These are phyloP conservation scores for Vaucheria bursata DNA, from an alignment of 352 stramenopile species.

Conservation along the genomic window DNA sequence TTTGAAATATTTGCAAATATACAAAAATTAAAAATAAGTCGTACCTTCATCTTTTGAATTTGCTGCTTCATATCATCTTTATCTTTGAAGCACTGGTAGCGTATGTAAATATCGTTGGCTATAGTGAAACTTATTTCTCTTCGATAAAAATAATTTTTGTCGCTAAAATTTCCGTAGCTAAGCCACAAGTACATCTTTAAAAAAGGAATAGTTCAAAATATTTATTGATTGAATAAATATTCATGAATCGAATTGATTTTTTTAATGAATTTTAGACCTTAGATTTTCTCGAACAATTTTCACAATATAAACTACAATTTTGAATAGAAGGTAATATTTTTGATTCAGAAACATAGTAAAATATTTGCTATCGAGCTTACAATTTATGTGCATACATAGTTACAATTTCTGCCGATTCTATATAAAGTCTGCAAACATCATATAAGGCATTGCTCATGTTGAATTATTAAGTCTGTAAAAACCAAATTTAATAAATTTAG, in stretches of 20 bases:
- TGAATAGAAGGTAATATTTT: no score
- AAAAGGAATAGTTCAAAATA: neutral
- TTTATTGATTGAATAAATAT: neutral
- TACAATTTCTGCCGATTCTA: no score
- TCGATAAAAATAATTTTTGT: slow-evolving; percentile 62
- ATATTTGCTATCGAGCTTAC: no score
- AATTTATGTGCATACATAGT: no score
- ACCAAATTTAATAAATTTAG: no score
- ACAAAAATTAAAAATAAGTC: neutral
- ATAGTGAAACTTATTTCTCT: slow-evolving; percentile 96
- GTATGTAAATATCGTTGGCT: slow-evolving; percentile 98
- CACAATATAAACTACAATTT: neutral
- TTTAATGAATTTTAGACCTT: neutral
- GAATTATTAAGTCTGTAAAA: no score
- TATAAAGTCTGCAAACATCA: no score
- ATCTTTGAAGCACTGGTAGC: slow-evolving; percentile 52
- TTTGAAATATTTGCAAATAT: no score
- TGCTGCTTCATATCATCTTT: slow-evolving; percentile 43
- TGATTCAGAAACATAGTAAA: no score
- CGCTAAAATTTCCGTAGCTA: slow-evolving; percentile 53
- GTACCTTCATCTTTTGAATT: slow-evolving; percentile 44
- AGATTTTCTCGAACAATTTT: neutral
- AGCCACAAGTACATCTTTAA: slow-evolving; percentile 55
- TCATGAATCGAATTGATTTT: neutral
- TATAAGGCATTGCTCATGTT: no score